Base-by-base conservation (phyloP, 192 early-diverging fungal genomes). In the Coemansia furcata region DNA sequence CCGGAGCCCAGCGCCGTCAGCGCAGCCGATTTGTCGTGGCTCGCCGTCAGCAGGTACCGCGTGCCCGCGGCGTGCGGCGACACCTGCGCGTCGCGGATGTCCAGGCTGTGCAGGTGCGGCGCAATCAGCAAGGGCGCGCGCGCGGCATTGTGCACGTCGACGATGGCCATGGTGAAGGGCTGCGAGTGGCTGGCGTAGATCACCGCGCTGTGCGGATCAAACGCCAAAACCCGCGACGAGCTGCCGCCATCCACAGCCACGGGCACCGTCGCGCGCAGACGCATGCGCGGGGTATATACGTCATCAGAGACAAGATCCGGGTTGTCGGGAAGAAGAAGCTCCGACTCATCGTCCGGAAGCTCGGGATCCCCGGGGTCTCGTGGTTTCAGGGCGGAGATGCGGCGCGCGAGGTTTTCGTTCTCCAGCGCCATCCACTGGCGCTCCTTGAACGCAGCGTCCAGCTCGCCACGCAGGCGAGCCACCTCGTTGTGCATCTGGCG, bases 31-130 rank as follows among this genome's bases (percentile, higher is more conserved):
- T 71, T 65, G 54, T 80, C 78, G 29, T 62, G 67, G 73, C 73
- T 80, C 14, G 78, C 78, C 1, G 78, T 80, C 69, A 80, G 69
- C 68, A 80, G n/a, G 15, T 69, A 75, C 7, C 47, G 69, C 32
- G 66, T 17, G 17, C 65, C 72, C 4, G 58, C 6, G 0, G 12
- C 30, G 55, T 72, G 66, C 36, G 78, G 73, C 32, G 73, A 69
- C 32, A 68, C 66, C 39, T 72, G 54, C 30, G 72, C 78, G 43
- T 62, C 78, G n/a, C 72, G 62, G 21, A 80, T 75, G 17, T 72
- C 78, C 3, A 60, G 62, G 6, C 39, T 44, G 7, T 57, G 54
- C 15, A 57, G 30, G 59, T 80, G 77, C 30, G 69, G 66, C 44
- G 68, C 19, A 2, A 65, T 58, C n/a, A 78, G 50, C 36, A 65